Percentiles rank a stretch among this genome's conserved stretches.
phyloP scores from a whole-genome alignment of 2,329 filamentous ascomycete genomes.

The Periconia digitata region DNA sequence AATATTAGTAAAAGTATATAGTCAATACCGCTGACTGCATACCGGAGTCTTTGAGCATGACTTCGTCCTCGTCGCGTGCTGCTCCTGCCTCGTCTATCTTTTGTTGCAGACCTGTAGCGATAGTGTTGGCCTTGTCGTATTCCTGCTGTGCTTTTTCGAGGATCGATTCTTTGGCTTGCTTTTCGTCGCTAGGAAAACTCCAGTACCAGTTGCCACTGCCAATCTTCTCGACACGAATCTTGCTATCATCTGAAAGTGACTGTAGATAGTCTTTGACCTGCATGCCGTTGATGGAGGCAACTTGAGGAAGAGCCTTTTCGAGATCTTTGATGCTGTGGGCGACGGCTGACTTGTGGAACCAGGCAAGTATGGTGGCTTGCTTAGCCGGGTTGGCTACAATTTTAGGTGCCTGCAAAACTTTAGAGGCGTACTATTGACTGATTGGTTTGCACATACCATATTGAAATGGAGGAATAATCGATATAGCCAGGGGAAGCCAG shows the following conservation, averaged over 20 bases:
- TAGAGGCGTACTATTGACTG: conserved; percentile 3
- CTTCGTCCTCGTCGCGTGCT: conserved; percentile 43
- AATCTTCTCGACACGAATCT: conserved; percentile 68
- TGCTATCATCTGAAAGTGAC: conserved; percentile 61
- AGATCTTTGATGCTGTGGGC: conserved; percentile 69
- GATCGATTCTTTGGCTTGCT: conserved; percentile 46
- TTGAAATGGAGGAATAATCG: background rate
- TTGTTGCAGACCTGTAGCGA: conserved; percentile 41
- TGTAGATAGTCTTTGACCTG: conserved; percentile 69
- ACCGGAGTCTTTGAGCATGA: conserved; percentile 37
- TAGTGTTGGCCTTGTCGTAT: conserved; percentile 38
- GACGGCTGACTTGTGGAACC: conserved; percentile 61
- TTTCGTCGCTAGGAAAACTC: conserved; percentile 64
- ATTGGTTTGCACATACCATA: conserved; percentile 6
- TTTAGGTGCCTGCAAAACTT: conserved; percentile 52
- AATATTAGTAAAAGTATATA: background rate
- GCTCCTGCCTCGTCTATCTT: conserved; percentile 45
- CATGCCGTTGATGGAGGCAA: conserved; percentile 66
- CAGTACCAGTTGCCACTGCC: conserved; percentile 74
- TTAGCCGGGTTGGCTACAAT: conserved; percentile 60
- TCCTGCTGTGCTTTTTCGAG: conserved; percentile 43
- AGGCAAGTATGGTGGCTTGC: conserved; percentile 58
- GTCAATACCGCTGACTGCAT: background rate
- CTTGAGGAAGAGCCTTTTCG: conserved; percentile 63
- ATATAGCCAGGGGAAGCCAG: background rate